Percentiles rank a stretch among this genome's conserved stretches.
These are phyloP conservation scores for Iris pallida DNA, from an alignment of 116 monocot genomes.

Conservation along the genomic window DNA sequence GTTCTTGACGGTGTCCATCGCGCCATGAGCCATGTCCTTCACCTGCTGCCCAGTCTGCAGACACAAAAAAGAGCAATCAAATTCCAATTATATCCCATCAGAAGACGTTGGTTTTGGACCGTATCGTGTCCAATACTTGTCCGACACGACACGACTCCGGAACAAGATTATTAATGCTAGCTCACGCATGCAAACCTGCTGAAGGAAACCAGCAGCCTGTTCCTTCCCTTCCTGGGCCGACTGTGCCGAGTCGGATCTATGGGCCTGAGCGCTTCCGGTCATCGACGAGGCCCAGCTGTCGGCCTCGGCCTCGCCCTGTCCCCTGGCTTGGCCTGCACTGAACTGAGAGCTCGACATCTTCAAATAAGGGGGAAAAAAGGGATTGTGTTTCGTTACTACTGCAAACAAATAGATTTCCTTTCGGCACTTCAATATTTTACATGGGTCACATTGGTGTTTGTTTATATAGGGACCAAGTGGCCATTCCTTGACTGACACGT, in stretches of 20 bases:
- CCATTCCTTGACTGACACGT: no score
- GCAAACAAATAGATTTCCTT: no score
- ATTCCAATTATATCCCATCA: no score
- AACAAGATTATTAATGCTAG: no score
- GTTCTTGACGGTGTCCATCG: conserved; percentile 5
- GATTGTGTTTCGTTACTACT: no score
- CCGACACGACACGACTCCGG: no score
- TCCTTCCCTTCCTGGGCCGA: conserved; percentile 1
- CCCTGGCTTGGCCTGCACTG: conserved; percentile 8
- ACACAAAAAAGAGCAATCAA: not conserved
- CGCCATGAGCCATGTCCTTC: conserved; percentile 4
- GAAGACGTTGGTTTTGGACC: no score
- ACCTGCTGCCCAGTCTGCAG: conserved; percentile 2
- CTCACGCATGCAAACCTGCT: conserved; percentile 1
- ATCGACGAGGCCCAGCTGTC: not conserved
- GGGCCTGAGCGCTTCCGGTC: not conserved
- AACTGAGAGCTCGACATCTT: conserved; percentile 7
- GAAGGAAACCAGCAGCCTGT: conserved; percentile 8
- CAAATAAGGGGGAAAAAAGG: no score
- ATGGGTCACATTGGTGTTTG: no score
- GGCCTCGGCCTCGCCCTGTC: conserved; percentile 3
- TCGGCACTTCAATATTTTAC: no score
- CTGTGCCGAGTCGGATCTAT: not conserved
- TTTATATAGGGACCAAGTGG: no score
- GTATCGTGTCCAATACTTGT: no score